Conservation (phyloP, 2,329 filamentous ascomycete genomes). For the Alternaria solani region DNA sequence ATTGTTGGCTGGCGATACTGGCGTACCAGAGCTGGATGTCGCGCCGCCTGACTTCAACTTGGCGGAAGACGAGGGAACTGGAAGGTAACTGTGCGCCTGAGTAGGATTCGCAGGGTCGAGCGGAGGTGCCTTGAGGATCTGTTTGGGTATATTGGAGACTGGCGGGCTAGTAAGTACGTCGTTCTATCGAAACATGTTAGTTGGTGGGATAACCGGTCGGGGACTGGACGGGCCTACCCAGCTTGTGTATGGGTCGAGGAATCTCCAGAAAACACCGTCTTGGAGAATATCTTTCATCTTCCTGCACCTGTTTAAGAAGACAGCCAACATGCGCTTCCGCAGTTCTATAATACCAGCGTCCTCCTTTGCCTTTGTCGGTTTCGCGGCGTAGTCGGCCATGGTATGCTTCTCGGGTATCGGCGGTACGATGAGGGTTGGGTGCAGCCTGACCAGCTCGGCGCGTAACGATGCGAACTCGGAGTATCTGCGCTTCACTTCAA, state of each 20-base stretch:
- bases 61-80: slow-evolving; percentile 82
- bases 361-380: slow-evolving; percentile 97
- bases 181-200: slow-evolving; percentile 64
- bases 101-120: slow-evolving; percentile 93
- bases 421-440: slow-evolving; percentile 93
- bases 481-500: slow-evolving; percentile 93
- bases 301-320: slow-evolving; percentile 92
- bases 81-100: slow-evolving; percentile 84
- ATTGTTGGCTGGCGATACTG: slow-evolving; percentile 62
- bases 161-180: slow-evolving; percentile 96
- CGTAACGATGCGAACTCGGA: slow-evolving; percentile 95
- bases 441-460: slow-evolving; percentile 86
- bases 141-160: slow-evolving; percentile 89
- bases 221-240: slow-evolving; percentile 70
- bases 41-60: slow-evolving; percentile 72
- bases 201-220: background rate
- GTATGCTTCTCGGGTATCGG: slow-evolving; percentile 99
- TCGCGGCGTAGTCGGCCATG: slow-evolving; percentile 98
- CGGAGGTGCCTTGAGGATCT: slow-evolving; percentile 92
- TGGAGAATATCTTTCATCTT: slow-evolving; percentile 90
- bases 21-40: slow-evolving; percentile 60
- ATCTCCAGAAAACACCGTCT: slow-evolving; percentile 97
- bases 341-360: slow-evolving; percentile 96
- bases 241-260: slow-evolving; percentile 96
- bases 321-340: slow-evolving; percentile 93